These are phyloP conservation scores for Rhodotorula diobovata DNA, from an alignment of 768 basidiomycete species.

Conservation along the genomic window DNA sequence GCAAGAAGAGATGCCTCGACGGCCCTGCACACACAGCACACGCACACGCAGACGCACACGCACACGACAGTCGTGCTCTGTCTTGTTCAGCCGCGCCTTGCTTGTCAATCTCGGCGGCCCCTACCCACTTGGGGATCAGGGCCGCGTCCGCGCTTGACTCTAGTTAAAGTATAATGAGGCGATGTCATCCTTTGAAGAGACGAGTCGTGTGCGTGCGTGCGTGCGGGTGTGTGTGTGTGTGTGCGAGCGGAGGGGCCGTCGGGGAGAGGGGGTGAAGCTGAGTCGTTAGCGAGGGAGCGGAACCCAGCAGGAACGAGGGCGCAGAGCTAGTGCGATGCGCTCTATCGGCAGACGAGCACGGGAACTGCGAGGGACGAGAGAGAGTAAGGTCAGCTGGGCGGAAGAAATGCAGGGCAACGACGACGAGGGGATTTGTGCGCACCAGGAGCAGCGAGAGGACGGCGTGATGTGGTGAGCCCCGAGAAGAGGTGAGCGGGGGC, in stretches of 20 bases:
- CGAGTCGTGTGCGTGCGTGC: background rate
- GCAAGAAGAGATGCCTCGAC: no score
- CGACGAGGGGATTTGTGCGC: background rate
- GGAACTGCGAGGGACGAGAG: background rate
- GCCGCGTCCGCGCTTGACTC: constrained; percentile 33
- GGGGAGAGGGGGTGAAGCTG: no score
- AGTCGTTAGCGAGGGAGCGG: background rate
- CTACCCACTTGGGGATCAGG: constrained; percentile 34
- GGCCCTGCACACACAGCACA: no score
- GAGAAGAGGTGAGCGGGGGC: no score
- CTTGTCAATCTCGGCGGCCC: constrained; percentile 21
- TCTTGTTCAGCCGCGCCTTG: background rate
- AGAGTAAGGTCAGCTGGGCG: background rate
- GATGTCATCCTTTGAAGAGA: constrained; percentile 18
- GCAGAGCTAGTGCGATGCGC: no score
- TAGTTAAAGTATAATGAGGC: constrained; percentile 24
- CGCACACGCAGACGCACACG: background rate
- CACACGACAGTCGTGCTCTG: background rate
- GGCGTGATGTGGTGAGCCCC: background rate
- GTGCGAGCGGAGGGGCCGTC: no score
- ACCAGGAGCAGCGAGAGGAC: background rate
- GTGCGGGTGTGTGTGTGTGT: background rate
- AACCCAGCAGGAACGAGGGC: background rate
- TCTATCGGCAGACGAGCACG: background rate
- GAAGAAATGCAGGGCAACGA: background rate